Evolutionary conservation across 495 filamentous ascomycete species (phyloP).

Genomic region (Lepraria neglecta): DNA sequence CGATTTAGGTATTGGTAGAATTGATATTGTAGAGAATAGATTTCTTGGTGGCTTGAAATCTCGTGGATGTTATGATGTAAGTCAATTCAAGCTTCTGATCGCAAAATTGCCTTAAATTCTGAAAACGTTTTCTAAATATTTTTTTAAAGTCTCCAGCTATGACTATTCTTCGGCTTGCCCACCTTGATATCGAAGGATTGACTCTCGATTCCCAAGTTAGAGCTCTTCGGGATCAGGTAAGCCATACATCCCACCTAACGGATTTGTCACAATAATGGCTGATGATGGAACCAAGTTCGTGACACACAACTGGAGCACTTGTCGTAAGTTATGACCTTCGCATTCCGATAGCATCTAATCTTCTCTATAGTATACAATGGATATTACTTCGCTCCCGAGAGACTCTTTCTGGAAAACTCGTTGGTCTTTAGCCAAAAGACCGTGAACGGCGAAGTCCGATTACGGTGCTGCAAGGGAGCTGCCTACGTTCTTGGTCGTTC

Average conservation of each 20-base stretch:
- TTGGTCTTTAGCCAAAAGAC: slow-evolving; percentile 1
- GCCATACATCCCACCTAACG: no score
- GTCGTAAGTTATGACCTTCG: no score
- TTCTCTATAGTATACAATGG: slow-evolving; percentile 14
- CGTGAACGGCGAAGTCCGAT: not conserved
- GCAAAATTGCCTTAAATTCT: not conserved
- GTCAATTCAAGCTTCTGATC: not conserved
- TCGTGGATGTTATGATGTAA: slow-evolving; percentile 1
- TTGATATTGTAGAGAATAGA: not conserved
- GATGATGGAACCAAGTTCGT: no score
- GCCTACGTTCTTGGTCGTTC: not conserved
- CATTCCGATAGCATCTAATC: no score
- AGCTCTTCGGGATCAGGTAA: not conserved
- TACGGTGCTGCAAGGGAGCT: not conserved
- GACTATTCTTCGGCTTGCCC: slow-evolving; percentile 1
- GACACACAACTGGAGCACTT: no score
- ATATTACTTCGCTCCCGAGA: slow-evolving; percentile 6
- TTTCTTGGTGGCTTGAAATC: not conserved
- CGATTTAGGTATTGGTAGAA: not conserved
- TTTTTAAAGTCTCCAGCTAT: slow-evolving; percentile 2
- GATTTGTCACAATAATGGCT: no score
- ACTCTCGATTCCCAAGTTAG: not conserved
- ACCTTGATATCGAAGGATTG: not conserved
- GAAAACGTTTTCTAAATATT: not conserved
- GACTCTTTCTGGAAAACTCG: slow-evolving; percentile 21